Percentiles rank a stretch among this genome's conserved stretches.
Evolutionary conservation across 2,329 filamentous ascomycete species (phyloP).

Genomic region (Myriangium duriaei): DNA sequence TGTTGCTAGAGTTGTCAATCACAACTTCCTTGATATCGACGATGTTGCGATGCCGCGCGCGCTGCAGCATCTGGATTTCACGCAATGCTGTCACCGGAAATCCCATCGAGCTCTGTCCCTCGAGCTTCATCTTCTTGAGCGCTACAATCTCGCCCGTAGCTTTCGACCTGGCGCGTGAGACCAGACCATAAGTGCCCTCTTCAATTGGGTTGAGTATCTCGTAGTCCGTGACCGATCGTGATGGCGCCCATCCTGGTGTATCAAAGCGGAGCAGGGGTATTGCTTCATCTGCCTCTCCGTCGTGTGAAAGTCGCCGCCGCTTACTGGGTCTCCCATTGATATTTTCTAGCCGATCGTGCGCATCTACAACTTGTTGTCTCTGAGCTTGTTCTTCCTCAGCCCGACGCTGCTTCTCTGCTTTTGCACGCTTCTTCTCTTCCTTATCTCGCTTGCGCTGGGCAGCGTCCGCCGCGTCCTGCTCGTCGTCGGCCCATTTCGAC

Average conservation of each 20-base stretch:
- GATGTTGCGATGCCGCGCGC: slow-evolving; percentile 70
- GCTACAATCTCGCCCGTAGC: slow-evolving; percentile 71
- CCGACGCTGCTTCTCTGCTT: slow-evolving; percentile 66
- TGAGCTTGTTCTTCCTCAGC: slow-evolving; percentile 40
- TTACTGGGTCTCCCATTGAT: slow-evolving; percentile 39
- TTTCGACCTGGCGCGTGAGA: slow-evolving; percentile 68
- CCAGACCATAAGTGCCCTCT: slow-evolving; percentile 92
- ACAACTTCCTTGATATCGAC: slow-evolving; percentile 76
- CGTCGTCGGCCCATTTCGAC: slow-evolving; percentile 81
- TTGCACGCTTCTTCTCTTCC: slow-evolving; percentile 75
- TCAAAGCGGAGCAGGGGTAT: slow-evolving; percentile 60
- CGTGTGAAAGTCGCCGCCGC: slow-evolving; percentile 48
- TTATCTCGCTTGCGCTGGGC: slow-evolving; percentile 67
- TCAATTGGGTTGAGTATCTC: slow-evolving; percentile 94
- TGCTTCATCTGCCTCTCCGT: slow-evolving; percentile 20
- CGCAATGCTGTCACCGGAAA: slow-evolving; percentile 85
- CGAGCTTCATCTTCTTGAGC: slow-evolving; percentile 86
- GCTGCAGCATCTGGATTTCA: slow-evolving; percentile 83
- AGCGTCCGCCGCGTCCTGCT: slow-evolving; percentile 65
- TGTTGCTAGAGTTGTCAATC: slow-evolving; percentile 13
- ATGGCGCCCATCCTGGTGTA: slow-evolving; percentile 53
- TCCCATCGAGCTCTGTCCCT: slow-evolving; percentile 39
- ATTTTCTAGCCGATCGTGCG: slow-evolving; percentile 17
- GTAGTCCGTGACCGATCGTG: slow-evolving; percentile 73
- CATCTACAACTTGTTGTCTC: slow-evolving; percentile 21